Conservation (phyloP, 129 eudicot species). For the Logfia minima region DNA sequence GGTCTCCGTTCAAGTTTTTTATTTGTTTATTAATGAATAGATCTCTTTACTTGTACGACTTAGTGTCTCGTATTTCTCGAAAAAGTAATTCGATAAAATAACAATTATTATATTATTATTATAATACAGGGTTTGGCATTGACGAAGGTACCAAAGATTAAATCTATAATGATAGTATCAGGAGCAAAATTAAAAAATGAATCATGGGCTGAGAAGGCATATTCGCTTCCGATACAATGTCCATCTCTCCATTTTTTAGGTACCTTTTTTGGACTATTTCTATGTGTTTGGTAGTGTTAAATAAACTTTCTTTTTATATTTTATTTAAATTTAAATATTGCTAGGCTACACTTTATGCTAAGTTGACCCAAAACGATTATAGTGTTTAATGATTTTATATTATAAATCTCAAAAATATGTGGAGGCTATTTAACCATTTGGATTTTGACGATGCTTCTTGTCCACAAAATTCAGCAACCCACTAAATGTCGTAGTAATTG, state of each 20-base stretch:
- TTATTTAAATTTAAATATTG: background rate
- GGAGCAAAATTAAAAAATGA: slow-evolving; percentile 71
- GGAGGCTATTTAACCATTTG: slow-evolving; percentile 4
- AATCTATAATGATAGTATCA: slow-evolving; percentile 59
- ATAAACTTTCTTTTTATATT: background rate
- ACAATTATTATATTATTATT: background rate
- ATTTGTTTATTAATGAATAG: no score
- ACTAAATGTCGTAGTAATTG: background rate
- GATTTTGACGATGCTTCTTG: background rate
- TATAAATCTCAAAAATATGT: background rate
- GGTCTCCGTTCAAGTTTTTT: no score
- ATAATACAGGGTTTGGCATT: slow-evolving; percentile 70
- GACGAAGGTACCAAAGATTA: slow-evolving; percentile 67
- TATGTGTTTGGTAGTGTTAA: slow-evolving; percentile 8
- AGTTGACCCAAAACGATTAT: no score
- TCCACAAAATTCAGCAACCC: slow-evolving; percentile 32
- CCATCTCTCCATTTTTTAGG: slow-evolving; percentile 88
- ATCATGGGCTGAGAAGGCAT: slow-evolving; percentile 68
- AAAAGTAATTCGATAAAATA: no score
- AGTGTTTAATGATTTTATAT: no score
- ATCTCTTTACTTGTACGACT: no score
- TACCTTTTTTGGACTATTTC: slow-evolving; percentile 18
- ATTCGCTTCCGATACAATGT: slow-evolving; percentile 50
- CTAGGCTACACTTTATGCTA: background rate
- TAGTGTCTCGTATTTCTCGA: no score